Percentiles rank a stretch among this genome's conserved stretches.
Evolutionary conservation across 2,329 filamentous ascomycete genomes (phyloP).

Genomic region (Nemania serpens): DNA sequence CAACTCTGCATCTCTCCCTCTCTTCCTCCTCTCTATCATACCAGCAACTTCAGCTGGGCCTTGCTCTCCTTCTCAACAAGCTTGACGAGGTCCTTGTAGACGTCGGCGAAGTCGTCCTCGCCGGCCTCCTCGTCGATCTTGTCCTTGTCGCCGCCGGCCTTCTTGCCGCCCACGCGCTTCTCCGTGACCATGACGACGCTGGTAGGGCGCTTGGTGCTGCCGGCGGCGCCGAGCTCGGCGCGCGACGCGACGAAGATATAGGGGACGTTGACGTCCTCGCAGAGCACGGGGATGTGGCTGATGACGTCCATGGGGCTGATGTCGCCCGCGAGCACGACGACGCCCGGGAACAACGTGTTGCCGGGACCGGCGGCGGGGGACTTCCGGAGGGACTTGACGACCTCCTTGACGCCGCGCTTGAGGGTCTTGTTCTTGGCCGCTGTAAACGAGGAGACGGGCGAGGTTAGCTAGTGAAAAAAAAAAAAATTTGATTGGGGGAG

Average conservation of each 20-base stretch:
- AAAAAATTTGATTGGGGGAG: too few relatives aligned
- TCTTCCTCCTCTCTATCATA: constrained; percentile 31
- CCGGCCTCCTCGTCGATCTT: constrained; percentile 52
- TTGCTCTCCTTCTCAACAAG: constrained; percentile 66
- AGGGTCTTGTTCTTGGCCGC: constrained; percentile 94
- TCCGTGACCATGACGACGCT: constrained; percentile 90
- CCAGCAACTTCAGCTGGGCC: constrained; percentile 55
- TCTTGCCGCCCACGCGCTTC: constrained; percentile 46
- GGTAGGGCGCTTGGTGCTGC: constrained; percentile 93
- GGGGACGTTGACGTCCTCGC: constrained; percentile 96
- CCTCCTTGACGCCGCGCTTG: constrained; percentile 98
- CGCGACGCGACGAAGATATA: constrained; percentile 95
- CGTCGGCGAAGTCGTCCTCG: constrained; percentile 57
- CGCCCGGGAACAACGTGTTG: constrained; percentile 66
- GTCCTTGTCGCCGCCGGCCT: constrained; percentile 46
- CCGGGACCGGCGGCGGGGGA: constrained; percentile 72
- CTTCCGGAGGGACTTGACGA: constrained; percentile 97
- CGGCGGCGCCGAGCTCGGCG: constrained; percentile 90
- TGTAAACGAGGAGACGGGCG: constrained; percentile 48
- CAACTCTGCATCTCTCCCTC: background rate
- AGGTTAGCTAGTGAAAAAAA: constrained; percentile 31
- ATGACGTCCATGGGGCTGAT: constrained; percentile 99
- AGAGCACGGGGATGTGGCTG: constrained; percentile 94
- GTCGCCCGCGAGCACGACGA: constrained; percentile 93
- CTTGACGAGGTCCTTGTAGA: constrained; percentile 69